Percentiles rank a stretch among this genome's conserved stretches.
phyloP scores from a whole-genome alignment of 331 rosid genomes.

The Ulmus americana region DNA sequence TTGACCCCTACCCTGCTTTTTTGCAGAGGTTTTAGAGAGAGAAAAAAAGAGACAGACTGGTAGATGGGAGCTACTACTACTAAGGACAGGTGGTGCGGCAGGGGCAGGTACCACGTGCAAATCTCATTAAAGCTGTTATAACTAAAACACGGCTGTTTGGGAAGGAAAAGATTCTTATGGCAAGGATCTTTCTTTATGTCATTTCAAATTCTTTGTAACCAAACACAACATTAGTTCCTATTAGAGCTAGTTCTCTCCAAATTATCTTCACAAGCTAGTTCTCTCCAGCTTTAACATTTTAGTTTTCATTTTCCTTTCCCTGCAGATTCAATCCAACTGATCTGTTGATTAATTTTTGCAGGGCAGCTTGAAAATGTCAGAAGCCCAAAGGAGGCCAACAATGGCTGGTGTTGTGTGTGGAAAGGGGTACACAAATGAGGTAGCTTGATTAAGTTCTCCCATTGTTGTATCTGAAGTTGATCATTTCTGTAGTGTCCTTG shows the following conservation, averaged over 20 bases:
- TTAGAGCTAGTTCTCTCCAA: not conserved
- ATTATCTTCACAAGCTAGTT: not conserved
- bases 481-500: constrained; percentile 74
- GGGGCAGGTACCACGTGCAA: constrained; percentile 63
- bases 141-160: not conserved
- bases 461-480: constrained; percentile 63
- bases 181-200: constrained; percentile 17
- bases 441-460: constrained; percentile 50
- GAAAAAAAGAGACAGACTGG: constrained; percentile 21
- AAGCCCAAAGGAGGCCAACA: constrained; percentile 27
- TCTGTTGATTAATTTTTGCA: constrained; percentile 16
- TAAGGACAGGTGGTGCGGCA: constrained; percentile 24
- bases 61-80: constrained; percentile 44
- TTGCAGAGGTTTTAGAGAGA: too few species aligned
- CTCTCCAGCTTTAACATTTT: not conserved
- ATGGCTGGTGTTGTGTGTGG: constrained; percentile 49
- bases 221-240: constrained; percentile 20
- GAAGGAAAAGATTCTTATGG: constrained; percentile 18
- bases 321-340: constrained; percentile 20
- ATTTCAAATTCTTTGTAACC: constrained; percentile 28
- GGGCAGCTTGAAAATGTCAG: too few species aligned
- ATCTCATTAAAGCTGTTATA: constrained; percentile 40
- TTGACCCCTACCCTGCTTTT: too few species aligned
- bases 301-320: constrained; percentile 1
- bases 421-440: constrained; percentile 51